A percentile compares a stretch with the other conserved stretches of the same genome.
phyloP scores from a whole-genome alignment of 129 eudicot genomes.

The Deinandra increscens region DNA sequence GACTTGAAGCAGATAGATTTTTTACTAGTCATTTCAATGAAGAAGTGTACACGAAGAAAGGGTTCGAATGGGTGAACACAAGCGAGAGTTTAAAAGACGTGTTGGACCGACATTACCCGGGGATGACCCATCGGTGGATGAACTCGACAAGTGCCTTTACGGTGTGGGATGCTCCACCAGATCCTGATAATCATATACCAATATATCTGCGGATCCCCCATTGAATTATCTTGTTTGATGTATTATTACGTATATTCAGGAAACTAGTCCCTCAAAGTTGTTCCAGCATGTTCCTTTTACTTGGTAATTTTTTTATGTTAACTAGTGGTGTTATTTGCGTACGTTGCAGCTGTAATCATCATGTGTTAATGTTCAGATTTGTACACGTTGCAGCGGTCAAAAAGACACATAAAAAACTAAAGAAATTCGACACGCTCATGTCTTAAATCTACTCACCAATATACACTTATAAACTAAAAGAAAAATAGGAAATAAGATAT shows the following conservation, averaged over 20 bases:
- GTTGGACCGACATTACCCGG: slow-evolving; percentile 56
- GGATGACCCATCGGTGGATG: slow-evolving; percentile 56
- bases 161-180: slow-evolving; percentile 54
- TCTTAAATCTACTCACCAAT: too few relatives aligned
- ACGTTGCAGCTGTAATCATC: too few relatives aligned
- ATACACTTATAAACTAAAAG: too few relatives aligned
- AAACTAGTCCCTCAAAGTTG: too few relatives aligned
- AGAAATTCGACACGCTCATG: too few relatives aligned
- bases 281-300: too few relatives aligned
- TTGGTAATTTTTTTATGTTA: too few relatives aligned
- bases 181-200: slow-evolving; percentile 39
- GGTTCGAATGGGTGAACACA: slow-evolving; percentile 62
- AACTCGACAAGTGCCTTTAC: slow-evolving; percentile 60
- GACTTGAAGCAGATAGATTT: slow-evolving; percentile 60
- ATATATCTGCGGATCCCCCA: slow-evolving; percentile 51
- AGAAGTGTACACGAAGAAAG: slow-evolving; percentile 56
- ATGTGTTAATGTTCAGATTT: too few relatives aligned
- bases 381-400: too few relatives aligned
- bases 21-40: slow-evolving; percentile 59
- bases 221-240: background rate
- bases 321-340: too few relatives aligned
- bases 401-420: too few relatives aligned
- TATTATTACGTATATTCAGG: background rate
- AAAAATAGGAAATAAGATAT: too few relatives aligned
- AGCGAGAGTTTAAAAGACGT: slow-evolving; percentile 66